Evolutionary conservation across 768 basidiomycete genomes (phyloP), one percentile per base, ranked within the genome.

Genomic region (Holtermannia corniformis): DNA sequence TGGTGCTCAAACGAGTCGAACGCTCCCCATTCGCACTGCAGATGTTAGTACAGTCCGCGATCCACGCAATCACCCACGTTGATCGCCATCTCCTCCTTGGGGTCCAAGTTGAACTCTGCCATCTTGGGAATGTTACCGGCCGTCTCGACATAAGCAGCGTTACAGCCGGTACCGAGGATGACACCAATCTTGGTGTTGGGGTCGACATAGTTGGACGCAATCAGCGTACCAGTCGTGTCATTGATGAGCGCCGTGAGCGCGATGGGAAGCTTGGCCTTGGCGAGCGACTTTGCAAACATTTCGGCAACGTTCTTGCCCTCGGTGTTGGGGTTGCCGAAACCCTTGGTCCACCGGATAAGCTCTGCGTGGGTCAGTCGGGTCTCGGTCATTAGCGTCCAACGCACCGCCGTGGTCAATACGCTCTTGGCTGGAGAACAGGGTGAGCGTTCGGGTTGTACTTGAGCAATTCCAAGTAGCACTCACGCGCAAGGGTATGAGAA

Each of bases 261-360:
- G 41, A 91, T 82, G 2, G 86, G 88, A n/a, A 95, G 80, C 52
- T 85, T 76, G 65, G 80, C 76, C 77, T 85, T 87, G 52, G 76
- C 77, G 44, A 99, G 80, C 13, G 87, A 84, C 51, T 82, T 73
- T 46, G 82, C 81, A 76, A 99, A 93, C 88, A 99, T 92, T 37
- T 78, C 86, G 3, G 88, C 92, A 12, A 93, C 90, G 63, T 99
- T 88, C 50, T 80, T 76, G 16, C 92, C 92, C 73, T 97, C 95
- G 16, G 88, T 90, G 67, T 92, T 89, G 3, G 80, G 70, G 0
- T 86, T 86, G 26, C 90, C 90, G 63, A 97, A 97, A 58, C 95
- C 95, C 73, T 99, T 99, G n/a, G 95, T 99, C 95, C 95, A 99
- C 16, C 93, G 85, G 64, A 96, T 90, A 32, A 97, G 83, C 55